A percentile compares a stretch with the other conserved stretches of the same genome.
Conservation (phyloP, 2,329 filamentous ascomycete species). For the Venturia effusa region DNA sequence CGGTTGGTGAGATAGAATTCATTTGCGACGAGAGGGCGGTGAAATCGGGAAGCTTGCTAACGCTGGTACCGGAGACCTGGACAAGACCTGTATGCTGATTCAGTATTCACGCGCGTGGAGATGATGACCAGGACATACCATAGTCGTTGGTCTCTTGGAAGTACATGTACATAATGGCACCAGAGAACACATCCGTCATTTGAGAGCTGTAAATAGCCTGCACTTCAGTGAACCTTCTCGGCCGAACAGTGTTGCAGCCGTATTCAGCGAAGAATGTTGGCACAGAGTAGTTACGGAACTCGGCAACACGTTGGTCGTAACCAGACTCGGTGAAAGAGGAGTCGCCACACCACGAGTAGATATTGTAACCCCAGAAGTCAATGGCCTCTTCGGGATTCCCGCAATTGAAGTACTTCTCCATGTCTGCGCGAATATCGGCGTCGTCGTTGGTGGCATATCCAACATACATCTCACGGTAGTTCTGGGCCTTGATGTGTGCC, state of each 20-base stretch:
- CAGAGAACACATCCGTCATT: slow-evolving; percentile 84
- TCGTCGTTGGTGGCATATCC: slow-evolving; percentile 97
- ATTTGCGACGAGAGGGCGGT: slow-evolving; percentile 60
- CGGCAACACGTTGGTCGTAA: slow-evolving; percentile 70
- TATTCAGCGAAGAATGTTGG: slow-evolving; percentile 99
- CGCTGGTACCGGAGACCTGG: slow-evolving; percentile 45
- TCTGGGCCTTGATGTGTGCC: slow-evolving; percentile 74
- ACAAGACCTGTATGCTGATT: slow-evolving; percentile 49
- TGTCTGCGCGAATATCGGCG: slow-evolving; percentile 63
- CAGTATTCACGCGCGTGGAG: slow-evolving; percentile 13
- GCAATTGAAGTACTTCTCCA: slow-evolving; percentile 94
- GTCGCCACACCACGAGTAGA: slow-evolving; percentile 96
- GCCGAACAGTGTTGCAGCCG: slow-evolving; percentile 70
- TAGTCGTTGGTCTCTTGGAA: slow-evolving; percentile 87
- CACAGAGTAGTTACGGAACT: slow-evolving; percentile 82
- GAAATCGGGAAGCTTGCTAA: slow-evolving; percentile 64
- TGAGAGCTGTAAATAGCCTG: slow-evolving; percentile 63
- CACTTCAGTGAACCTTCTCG: slow-evolving; percentile 78
- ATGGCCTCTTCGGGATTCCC: slow-evolving; percentile 57
- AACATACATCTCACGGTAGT: slow-evolving; percentile 70
- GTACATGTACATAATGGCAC: slow-evolving; percentile 99
- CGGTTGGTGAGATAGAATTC: slow-evolving; percentile 53
- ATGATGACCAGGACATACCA: slow-evolving; percentile 37
- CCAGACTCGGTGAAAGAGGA: slow-evolving; percentile 68
- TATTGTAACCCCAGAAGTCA: slow-evolving; percentile 99